These are phyloP conservation scores for Colletotrichum sp. DNA, from an alignment of 2,329 filamentous ascomycete genomes.

Conservation along the genomic window DNA sequence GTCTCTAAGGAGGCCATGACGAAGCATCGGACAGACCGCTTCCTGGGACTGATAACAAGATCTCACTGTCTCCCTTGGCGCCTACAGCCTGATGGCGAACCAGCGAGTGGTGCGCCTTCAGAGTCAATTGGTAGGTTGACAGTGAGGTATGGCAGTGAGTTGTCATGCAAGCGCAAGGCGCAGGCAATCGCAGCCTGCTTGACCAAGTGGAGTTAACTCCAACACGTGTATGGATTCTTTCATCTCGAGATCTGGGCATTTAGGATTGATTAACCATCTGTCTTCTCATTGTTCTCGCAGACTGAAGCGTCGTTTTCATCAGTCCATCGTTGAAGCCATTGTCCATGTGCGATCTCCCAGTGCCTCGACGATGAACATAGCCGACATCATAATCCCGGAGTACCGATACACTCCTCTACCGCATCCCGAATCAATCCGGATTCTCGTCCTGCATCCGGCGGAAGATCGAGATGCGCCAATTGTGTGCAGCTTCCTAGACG, in stretches of 20 bases:
- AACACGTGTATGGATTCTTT: too few species aligned
- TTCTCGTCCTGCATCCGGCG: neutral
- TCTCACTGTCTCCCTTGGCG: too few species aligned
- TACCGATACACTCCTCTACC: neutral
- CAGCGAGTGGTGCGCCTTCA: accelerated
- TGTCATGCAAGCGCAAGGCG: neutral
- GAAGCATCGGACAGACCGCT: too few species aligned
- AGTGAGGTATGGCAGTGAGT: neutral
- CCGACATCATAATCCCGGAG: accelerated
- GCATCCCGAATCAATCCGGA: neutral
- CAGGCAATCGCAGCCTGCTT: neutral
- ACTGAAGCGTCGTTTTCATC: neutral
- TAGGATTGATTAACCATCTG: too few species aligned
- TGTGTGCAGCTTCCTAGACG: neutral
- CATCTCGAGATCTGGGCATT: too few species aligned
- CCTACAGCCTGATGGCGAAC: accelerated
- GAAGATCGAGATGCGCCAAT: neutral
- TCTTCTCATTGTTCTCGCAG: too few species aligned
- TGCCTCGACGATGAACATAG: accelerated
- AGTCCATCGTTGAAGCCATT: accelerated
- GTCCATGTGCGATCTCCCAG: accelerated
- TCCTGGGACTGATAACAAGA: too few species aligned
- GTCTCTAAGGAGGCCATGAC: too few species aligned
- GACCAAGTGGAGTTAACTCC: too few species aligned
- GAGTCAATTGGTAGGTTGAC: neutral